These are phyloP conservation scores for Tanacetum coccineum DNA, from an alignment of 129 eudicot species.

Conservation along the genomic window DNA sequence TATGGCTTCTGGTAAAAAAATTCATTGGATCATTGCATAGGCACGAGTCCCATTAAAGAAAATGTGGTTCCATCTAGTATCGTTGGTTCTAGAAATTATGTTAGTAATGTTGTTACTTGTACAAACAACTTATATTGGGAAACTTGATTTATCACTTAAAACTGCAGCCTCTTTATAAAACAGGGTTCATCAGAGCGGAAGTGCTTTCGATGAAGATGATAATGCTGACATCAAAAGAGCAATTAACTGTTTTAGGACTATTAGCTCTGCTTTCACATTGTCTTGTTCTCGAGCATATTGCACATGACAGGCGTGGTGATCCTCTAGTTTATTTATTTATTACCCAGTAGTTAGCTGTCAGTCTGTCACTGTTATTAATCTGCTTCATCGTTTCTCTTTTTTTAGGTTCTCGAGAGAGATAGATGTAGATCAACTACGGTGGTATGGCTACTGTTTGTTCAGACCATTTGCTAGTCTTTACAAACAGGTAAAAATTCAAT, in stretches of 20 bases:
- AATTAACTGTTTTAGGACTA: too few relatives aligned
- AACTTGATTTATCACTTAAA: conserved; percentile 24
- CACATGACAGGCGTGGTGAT: conserved; percentile 88
- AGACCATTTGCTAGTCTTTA: conserved; percentile 88
- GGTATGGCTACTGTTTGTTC: conserved; percentile 93
- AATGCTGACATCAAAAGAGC: too few relatives aligned
- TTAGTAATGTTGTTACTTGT: conserved; percentile 1
- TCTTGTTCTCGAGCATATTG: conserved; percentile 82
- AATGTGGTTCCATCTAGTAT: conserved; percentile 14
- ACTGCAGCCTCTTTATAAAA: conserved; percentile 8
- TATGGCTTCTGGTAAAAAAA: not conserved
- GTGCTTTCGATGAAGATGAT: too few relatives aligned
- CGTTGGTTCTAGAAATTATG: conserved; percentile 7
- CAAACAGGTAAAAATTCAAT: conserved; percentile 59
- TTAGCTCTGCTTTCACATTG: too few relatives aligned
- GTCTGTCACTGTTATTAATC: conserved; percentile 5
- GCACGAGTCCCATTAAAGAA: conserved; percentile 8
- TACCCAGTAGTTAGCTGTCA: not conserved
- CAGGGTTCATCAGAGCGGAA: not conserved
- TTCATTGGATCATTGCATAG: conserved; percentile 5
- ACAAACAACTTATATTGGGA: conserved; percentile 16
- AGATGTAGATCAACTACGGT: conserved; percentile 57
- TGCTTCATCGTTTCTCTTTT: not conserved
- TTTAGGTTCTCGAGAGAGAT: conserved; percentile 64
- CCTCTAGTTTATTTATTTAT: not conserved